Evolutionary conservation across 495 filamentous ascomycete genomes (phyloP), one percentile per base, ranked within the genome.

Genomic region (Tuber melanosporum): DNA sequence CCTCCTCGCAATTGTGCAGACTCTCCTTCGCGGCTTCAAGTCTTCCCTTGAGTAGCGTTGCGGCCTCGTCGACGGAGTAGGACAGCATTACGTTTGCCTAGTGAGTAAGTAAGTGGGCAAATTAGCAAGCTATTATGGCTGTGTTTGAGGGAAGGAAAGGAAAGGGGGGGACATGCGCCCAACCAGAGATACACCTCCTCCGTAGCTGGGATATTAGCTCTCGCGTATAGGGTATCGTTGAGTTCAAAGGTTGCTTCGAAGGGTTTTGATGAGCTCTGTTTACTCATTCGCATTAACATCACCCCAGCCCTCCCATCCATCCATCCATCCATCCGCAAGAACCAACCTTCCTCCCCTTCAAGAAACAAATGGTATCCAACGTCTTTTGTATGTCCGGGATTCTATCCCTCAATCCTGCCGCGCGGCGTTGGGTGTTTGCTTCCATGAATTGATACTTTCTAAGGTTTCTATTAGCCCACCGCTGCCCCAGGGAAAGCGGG

Each of bases 401-500:
- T 88, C 98, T 99, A 80, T 98, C 95, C 83, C 90, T 92, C 70
- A 98, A 86, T 22, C 94, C 93, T 17, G 87, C 88, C n/a, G 91
- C 91, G 71, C 95, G 90, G 71, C 92, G 87, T 81, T 95, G 91
- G 42, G 93, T 92, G 86, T 97, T 98, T 81, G 91, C 88, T 87
- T 98, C 94, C 95, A 99, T 99, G 86, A 98, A 99, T 85, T 98
- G 96, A 86, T 99, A 99, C 88, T 99, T 98, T 74, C 92, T 94
- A 62, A 41, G 22, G 19, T 71, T 72, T 45, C 69, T 14, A 66
- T 74, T 70, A 76, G 70, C 70, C 73, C 71, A 14, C n/a, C 36
- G 14, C 69, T 49, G 14, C 41, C 43, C 36, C 32, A 20, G 20
- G 77, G 32, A 39, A 71, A 70, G 20, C 4, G 42, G 44, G 32